Conservation (phyloP, 768 basidiomycete species). For the Phanerochaete sordida region DNA sequence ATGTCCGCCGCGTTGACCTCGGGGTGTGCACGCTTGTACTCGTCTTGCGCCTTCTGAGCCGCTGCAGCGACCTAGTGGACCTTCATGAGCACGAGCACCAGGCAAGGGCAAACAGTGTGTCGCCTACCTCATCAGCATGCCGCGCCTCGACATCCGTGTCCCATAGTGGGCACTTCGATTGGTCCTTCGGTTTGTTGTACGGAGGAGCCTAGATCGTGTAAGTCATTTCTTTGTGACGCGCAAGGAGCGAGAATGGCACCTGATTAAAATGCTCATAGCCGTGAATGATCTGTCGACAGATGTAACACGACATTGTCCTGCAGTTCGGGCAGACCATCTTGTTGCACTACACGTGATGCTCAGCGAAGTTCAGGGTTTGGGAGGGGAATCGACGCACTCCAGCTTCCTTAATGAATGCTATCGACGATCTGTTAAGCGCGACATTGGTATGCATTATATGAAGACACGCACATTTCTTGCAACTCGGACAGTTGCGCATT, state of each 20-base stretch:
- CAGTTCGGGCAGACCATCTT: constrained; percentile 86
- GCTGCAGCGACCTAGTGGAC: constrained; percentile 61
- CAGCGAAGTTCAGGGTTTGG: background rate
- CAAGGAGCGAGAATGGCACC: constrained; percentile 26
- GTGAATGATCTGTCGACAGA: constrained; percentile 68
- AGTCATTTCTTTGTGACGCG: background rate
- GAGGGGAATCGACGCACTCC: constrained; percentile 48
- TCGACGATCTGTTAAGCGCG: background rate
- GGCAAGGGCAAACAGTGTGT: constrained; percentile 2
- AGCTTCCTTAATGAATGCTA: constrained; percentile 75
- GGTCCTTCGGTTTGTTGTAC: constrained; percentile 18
- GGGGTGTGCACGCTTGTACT: constrained; percentile 56
- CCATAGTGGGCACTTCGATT: constrained; percentile 63
- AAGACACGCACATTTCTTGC: constrained; percentile 59
- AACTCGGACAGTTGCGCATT: constrained; percentile 87
- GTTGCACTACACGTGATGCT: constrained; percentile 67
- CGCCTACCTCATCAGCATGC: constrained; percentile 59
- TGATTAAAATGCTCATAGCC: constrained; percentile 78
- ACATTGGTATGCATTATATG: background rate
- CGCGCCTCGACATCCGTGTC: constrained; percentile 57
- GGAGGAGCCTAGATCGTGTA: constrained; percentile 23
- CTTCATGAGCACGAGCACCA: background rate
- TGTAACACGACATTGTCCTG: constrained; percentile 72
- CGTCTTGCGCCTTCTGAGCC: constrained; percentile 60
- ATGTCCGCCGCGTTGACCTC: constrained; percentile 58